These are phyloP conservation scores for Agarophyton chilense DNA, from an alignment of 23 red algal species.

Conservation along the genomic window DNA sequence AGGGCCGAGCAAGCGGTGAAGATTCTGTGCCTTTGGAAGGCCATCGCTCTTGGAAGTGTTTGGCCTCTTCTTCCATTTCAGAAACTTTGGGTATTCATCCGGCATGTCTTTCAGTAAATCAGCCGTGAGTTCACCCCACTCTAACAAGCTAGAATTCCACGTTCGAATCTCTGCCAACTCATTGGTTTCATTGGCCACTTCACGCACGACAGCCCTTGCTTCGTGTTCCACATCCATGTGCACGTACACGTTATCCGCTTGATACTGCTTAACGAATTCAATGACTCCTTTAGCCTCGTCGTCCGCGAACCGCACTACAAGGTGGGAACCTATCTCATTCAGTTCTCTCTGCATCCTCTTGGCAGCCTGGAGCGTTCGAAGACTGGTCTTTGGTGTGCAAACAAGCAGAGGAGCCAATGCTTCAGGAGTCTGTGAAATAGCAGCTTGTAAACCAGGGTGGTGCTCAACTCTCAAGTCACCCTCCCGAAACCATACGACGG, in stretches of 20 bases:
- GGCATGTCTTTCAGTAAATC: conserved; percentile 7
- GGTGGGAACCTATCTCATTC: conserved; percentile 27
- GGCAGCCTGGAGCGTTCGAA: conserved; percentile 28
- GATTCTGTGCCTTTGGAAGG: not conserved
- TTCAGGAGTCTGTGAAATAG: conserved; percentile 13
- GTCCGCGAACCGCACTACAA: conserved; percentile 39
- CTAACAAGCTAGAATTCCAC: conserved; percentile 42
- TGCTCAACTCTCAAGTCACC: conserved; percentile 63
- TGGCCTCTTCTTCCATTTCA: conserved; percentile 13
- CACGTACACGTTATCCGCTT: conserved; percentile 54
- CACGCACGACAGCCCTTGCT: conserved; percentile 5
- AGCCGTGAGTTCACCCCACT: conserved; percentile 20
- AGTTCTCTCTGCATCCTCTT: conserved; percentile 36
- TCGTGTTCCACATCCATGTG: conserved; percentile 63
- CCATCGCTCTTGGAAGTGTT: not conserved
- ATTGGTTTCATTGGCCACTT: conserved; percentile 2
- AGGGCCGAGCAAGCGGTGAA: not conserved
- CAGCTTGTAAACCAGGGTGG: conserved; percentile 53
- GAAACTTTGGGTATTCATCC: conserved; percentile 47
- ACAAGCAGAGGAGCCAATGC: conserved; percentile 52
- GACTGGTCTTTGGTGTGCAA: conserved; percentile 34
- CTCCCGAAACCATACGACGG: conserved; percentile 80
- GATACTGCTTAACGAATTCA: conserved; percentile 26
- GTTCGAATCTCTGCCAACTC: not conserved
- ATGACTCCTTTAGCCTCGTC: conserved; percentile 41